These are phyloP conservation scores for Ascocoryne sarcoides DNA, from an alignment of 2,329 filamentous ascomycete genomes.

Conservation along the genomic window DNA sequence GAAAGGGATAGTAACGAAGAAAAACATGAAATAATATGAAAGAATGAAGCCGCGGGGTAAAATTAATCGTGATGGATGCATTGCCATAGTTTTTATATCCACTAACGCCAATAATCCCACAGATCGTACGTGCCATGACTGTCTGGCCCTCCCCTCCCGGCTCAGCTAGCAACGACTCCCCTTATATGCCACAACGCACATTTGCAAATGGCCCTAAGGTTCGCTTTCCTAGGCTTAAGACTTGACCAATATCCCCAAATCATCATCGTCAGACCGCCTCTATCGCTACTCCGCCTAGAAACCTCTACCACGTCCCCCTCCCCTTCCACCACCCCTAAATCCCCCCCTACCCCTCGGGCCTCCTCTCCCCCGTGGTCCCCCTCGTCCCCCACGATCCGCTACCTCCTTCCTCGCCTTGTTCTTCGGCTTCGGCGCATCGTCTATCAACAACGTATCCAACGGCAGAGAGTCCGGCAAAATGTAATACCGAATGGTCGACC, in stretches of 20 bases:
- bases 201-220: too few species aligned
- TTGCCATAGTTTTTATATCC: constrained; percentile 6
- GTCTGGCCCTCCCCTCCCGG: too few species aligned
- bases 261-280: too few species aligned
- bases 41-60: too few species aligned
- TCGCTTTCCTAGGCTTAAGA: too few species aligned
- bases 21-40: constrained; percentile 1
- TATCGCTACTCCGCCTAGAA: too few species aligned
- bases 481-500: constrained; percentile 91
- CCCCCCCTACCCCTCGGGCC: constrained; percentile 40
- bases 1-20: constrained; percentile 27
- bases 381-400: constrained; percentile 41
- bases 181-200: too few species aligned
- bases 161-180: too few species aligned
- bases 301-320: constrained; percentile 34
- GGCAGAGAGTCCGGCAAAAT: constrained; percentile 94
- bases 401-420: constrained; percentile 97
- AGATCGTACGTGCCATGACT: too few species aligned
- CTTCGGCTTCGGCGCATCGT: constrained; percentile 97
- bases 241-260: too few species aligned
- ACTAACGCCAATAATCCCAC: too few species aligned
- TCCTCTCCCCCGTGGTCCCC: constrained; percentile 38
- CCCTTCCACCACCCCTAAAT: constrained; percentile 37
- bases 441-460: constrained; percentile 88
- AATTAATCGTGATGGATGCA: constrained; percentile 1